These are phyloP conservation scores for Tolypocladium pustulatum DNA, from an alignment of 2,329 filamentous ascomycete genomes.

Conservation along the genomic window DNA sequence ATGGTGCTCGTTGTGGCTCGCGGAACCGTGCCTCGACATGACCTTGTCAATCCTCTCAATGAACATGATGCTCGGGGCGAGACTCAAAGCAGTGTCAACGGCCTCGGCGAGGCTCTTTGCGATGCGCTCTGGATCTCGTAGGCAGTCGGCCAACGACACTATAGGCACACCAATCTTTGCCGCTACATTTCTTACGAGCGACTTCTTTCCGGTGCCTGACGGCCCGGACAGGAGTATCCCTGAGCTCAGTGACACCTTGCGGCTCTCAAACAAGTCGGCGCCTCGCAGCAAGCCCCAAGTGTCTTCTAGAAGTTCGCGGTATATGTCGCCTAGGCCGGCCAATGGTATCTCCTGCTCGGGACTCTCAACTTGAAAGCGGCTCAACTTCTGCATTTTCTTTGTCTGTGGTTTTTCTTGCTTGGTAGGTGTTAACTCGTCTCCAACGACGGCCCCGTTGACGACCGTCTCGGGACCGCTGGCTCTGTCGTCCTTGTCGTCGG, in stretches of 20 bases:
- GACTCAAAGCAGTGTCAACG: slow-evolving; percentile 67
- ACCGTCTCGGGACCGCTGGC: slow-evolving; percentile 1
- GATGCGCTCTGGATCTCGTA: slow-evolving; percentile 27
- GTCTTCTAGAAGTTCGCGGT: slow-evolving; percentile 10
- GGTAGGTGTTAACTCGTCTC: not conserved
- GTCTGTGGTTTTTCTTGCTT: slow-evolving; percentile 15
- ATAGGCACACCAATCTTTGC: slow-evolving; percentile 64
- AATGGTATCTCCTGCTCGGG: slow-evolving; percentile 10
- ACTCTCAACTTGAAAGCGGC: slow-evolving; percentile 19
- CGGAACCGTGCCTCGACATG: slow-evolving; percentile 71
- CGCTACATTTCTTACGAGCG: slow-evolving; percentile 64
- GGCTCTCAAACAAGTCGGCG: slow-evolving; percentile 9
- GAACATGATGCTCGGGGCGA: slow-evolving; percentile 83
- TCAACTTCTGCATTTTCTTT: slow-evolving; percentile 20
- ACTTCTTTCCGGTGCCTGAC: slow-evolving; percentile 70
- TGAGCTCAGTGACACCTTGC: slow-evolving; percentile 6
- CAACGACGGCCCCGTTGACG: not conserved
- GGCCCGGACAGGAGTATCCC: slow-evolving; percentile 72
- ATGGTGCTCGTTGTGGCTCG: slow-evolving; percentile 78
- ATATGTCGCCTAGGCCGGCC: slow-evolving; percentile 18
- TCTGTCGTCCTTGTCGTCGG: slow-evolving; percentile 11
- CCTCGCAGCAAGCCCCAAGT: slow-evolving; percentile 8
- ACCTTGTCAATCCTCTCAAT: slow-evolving; percentile 80
- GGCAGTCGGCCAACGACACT: slow-evolving; percentile 38
- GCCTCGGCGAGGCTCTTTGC: slow-evolving; percentile 28